Conservation (phyloP, 345 rosid genomes). For the Xanthoceras sorbifolium region DNA sequence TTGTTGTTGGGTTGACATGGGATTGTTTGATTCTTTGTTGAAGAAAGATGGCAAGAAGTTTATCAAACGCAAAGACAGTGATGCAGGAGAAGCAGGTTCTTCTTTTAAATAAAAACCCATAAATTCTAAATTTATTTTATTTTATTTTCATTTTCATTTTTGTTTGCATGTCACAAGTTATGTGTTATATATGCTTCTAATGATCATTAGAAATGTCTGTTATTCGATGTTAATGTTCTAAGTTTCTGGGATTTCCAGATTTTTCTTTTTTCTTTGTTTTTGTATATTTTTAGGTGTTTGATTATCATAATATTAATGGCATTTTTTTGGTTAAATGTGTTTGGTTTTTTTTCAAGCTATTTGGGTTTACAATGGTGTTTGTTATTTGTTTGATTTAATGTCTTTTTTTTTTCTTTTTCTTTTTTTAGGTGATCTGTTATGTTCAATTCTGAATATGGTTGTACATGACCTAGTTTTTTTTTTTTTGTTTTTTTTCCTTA, state of each 20-base stretch:
- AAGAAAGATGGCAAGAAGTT: conserved; percentile 50
- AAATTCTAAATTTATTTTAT: background rate
- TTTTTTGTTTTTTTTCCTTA: background rate
- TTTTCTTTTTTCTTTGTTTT: too few relatives aligned
- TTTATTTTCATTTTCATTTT: background rate
- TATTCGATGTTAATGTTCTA: background rate
- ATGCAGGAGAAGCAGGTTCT: conserved; percentile 92
- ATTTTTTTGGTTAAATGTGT: too few relatives aligned
- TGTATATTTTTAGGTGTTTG: too few relatives aligned
- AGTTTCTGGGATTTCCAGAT: background rate
- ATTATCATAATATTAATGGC: too few relatives aligned
- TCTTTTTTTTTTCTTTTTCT: background rate
- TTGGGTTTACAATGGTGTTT: background rate
- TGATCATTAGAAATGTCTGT: background rate
- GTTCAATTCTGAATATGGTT: background rate
- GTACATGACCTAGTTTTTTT: background rate
- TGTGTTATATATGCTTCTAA: background rate
- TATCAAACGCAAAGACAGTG: conserved; percentile 92
- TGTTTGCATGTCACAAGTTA: background rate
- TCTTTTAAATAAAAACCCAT: background rate
- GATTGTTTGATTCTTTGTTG: conserved; percentile 47
- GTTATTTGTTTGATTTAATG: background rate
- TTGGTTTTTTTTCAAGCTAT: too few relatives aligned
- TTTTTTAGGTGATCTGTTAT: too few relatives aligned
- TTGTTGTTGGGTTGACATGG: conserved; percentile 32